Base-by-base conservation (phyloP, 148 eudicot species). In the Cornus florida region DNA sequence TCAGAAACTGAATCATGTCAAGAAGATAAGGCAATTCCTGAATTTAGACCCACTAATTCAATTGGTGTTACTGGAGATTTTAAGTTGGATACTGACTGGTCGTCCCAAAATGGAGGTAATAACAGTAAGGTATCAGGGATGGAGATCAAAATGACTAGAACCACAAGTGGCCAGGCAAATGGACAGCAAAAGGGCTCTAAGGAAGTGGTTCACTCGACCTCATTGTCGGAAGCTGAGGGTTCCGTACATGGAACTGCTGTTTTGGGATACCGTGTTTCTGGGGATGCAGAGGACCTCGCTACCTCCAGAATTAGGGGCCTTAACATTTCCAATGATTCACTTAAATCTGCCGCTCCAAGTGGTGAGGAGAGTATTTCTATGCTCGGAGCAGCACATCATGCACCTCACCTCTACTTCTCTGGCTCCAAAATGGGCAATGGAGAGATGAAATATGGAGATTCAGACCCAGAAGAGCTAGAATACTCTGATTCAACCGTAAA, bases 241-340 rank as follows among this genome's bases (percentile, higher is more conserved):
- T 60, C 50, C 24, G 67, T 35, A 13, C 74, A 65, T 76, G 83
- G 65, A 41, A 64, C 67, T 57, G 67, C 84, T 72, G 64, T 50
- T 75, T 70, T 77, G 75, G 83, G 79, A 8, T 13, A 62, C 73
- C 84, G 75, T 38, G 79, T 75, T 70, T 80, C 75, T 60, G 86
- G 89, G 68, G 91, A 92, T 83, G 86, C 81, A 19, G 77, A 68
- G 73, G 89, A 87, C 41, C 83, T 82, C 70, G 86, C 88, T 0
- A 77, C 85, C 16, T 82, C 78, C 56, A 83, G 75, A 56, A 24
- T 84, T 48, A 79, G 43, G 81, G 72, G 75, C 80, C 87, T 80
- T 75, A 74, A 78, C 75, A 77, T 88, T 76, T 65, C 79, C 22
- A 80, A 78, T 65, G 79, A 82, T 6, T 23, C 81, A 20, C 78